phyloP scores from a whole-genome alignment of 805 yeast species.

The Saccharomycopsis sp. region DNA sequence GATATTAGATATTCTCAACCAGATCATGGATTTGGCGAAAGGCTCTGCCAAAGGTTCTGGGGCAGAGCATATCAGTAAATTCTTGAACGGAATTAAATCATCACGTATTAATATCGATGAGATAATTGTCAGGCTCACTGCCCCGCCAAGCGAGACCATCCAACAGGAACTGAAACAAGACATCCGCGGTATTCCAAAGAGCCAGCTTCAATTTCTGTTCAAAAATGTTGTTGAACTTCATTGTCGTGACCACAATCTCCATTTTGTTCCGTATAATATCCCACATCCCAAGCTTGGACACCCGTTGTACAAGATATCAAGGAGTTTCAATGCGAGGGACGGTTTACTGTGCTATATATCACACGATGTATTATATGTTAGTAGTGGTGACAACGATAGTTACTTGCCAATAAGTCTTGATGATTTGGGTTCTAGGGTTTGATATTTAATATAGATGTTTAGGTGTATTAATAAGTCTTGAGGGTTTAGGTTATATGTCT shows the following conservation, averaged over 20 bases:
- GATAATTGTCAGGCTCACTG: background rate
- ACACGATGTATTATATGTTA: slow-evolving; percentile 60
- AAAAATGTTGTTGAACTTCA: slow-evolving; percentile 59
- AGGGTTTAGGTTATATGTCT: too few species aligned
- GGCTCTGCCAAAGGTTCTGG: background rate
- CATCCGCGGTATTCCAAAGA: slow-evolving; percentile 5
- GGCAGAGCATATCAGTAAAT: background rate
- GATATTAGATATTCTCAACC: background rate
- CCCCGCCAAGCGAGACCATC: background rate
- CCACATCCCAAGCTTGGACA: slow-evolving; percentile 35
- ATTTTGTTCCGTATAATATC: slow-evolving; percentile 32
- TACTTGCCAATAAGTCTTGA: slow-evolving; percentile 40
- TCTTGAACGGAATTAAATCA: background rate
- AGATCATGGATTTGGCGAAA: background rate
- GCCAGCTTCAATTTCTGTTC: slow-evolving; percentile 41
- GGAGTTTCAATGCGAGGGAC: slow-evolving; percentile 28
- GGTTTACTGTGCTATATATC: slow-evolving; percentile 43
- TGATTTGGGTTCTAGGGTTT: slow-evolving; percentile 19
- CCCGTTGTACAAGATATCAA: slow-evolving; percentile 38
- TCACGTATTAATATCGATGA: background rate
- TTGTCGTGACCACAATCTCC: slow-evolving; percentile 46
- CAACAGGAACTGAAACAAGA: background rate
- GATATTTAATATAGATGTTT: background rate
- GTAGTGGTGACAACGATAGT: slow-evolving; percentile 23
- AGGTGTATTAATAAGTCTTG: too few species aligned